These are phyloP conservation scores for Lathyrus aphaca DNA, from an alignment of 306 rosid species.

Conservation along the genomic window DNA sequence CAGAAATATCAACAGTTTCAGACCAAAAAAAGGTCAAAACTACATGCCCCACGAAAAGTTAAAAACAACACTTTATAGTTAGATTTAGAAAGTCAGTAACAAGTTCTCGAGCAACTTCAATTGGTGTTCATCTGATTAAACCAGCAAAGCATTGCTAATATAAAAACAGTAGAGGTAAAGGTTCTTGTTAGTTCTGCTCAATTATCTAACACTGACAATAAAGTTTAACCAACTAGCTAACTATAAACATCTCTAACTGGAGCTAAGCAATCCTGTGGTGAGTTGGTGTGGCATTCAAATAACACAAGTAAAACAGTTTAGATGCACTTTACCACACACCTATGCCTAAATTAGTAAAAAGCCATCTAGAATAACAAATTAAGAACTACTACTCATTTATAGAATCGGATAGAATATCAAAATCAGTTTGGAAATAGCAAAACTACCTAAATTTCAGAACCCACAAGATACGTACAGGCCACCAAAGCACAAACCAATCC, in stretches of 20 bases:
- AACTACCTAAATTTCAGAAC: constrained; percentile 24
- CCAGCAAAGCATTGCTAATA: neutral
- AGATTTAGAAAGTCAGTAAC: constrained; percentile 1
- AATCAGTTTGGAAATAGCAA: constrained; percentile 8
- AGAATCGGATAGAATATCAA: constrained; percentile 14
- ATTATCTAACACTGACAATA: neutral
- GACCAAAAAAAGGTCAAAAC: constrained; percentile 8
- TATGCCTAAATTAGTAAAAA: constrained; percentile 25
- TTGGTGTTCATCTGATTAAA: neutral
- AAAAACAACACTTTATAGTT: constrained; percentile 1
- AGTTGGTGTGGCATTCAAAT: neutral
- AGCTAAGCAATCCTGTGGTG: neutral
- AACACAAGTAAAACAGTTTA: neutral
- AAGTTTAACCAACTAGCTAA: neutral
- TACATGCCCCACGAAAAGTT: constrained; percentile 12
- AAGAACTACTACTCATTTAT: constrained; percentile 17
- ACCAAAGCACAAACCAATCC: constrained; percentile 20
- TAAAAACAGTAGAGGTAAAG: constrained; percentile 12
- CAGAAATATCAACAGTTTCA: constrained; percentile 22
- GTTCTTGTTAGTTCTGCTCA: constrained; percentile 9
- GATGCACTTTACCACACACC: constrained; percentile 32
- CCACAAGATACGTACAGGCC: neutral
- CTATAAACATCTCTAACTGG: constrained; percentile 2
- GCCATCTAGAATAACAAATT: constrained; percentile 17
- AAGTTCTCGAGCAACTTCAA: neutral